Evolutionary conservation across 1,139 yeast genomes (phyloP).

Genomic region (Kodamaea suecica): DNA sequence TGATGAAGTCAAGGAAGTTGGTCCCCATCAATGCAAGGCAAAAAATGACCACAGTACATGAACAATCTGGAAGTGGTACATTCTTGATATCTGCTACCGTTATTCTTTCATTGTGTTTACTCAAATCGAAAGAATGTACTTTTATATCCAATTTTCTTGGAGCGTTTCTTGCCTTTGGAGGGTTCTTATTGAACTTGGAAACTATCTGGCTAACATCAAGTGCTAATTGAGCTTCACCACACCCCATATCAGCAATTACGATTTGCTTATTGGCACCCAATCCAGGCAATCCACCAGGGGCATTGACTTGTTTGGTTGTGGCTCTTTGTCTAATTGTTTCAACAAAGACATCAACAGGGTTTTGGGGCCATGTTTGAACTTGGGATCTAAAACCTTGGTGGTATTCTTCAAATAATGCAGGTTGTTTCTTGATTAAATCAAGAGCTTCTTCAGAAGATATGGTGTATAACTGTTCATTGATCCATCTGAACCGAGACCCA

Average conservation of each 20-base stretch:
- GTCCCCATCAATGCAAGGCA: constrained; percentile 98
- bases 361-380: constrained; percentile 96
- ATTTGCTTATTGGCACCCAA: constrained; percentile 44
- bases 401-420: constrained; percentile 86
- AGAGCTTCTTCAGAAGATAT: constrained; percentile 76
- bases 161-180: constrained; percentile 23
- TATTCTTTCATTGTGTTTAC: constrained; percentile 79
- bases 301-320: constrained; percentile 66
- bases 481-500: constrained; percentile 97
- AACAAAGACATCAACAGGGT: constrained; percentile 89
- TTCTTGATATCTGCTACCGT: constrained; percentile 93
- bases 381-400: constrained; percentile 94
- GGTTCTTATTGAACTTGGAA: constrained; percentile 32
- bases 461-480: constrained; percentile 91
- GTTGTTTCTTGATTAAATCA: constrained; percentile 70
- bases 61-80: constrained; percentile 77
- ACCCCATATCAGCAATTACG: constrained; percentile 96
- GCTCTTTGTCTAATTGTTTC: constrained; percentile 60
- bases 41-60: constrained; percentile 82
- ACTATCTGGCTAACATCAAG: constrained; percentile 56
- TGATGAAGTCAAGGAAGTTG: constrained; percentile 83
- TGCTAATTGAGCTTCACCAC: constrained; percentile 93
- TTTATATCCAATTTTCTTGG: constrained; percentile 45
- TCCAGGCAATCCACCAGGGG: constrained; percentile 95
- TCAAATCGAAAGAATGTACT: constrained; percentile 87